A percentile compares a stretch with the other conserved stretches of the same genome.
Evolutionary conservation across 768 basidiomycete species (phyloP).

Genomic region (Rhizopogon vinicolor): DNA sequence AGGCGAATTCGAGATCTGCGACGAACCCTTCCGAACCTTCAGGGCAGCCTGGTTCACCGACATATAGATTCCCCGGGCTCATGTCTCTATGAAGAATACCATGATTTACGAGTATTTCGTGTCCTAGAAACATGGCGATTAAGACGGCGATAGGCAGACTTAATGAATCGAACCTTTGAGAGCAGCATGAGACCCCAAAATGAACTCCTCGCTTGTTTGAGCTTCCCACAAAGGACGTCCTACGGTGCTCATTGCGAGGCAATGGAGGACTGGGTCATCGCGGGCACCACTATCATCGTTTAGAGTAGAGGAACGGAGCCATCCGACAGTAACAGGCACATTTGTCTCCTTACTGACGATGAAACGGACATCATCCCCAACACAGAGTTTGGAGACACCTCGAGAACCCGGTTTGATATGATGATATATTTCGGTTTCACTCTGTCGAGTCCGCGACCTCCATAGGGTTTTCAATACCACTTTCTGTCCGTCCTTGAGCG

Average conservation of each 20-base stretch:
- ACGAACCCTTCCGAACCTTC: neutral
- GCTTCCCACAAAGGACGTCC: slow-evolving; percentile 16
- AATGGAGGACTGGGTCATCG: slow-evolving; percentile 9
- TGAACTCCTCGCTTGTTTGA: neutral
- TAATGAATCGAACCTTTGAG: neutral
- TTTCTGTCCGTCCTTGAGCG: no score
- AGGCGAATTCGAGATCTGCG: neutral
- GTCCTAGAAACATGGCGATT: neutral
- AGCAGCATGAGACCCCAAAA: neutral
- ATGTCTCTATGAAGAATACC: slow-evolving; percentile 5
- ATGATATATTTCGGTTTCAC: neutral
- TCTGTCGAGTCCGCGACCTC: neutral
- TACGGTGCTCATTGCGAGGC: slow-evolving; percentile 10
- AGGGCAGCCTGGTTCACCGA: neutral
- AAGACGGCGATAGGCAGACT: neutral
- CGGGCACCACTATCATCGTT: neutral
- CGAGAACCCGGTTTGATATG: neutral
- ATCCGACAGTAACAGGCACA: neutral
- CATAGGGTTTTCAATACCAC: neutral
- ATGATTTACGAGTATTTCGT: neutral
- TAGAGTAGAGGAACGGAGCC: neutral
- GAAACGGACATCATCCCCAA: neutral
- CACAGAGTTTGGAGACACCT: neutral
- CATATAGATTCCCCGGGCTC: slow-evolving; percentile 1
- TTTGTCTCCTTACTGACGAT: neutral